Evolutionary conservation across 768 basidiomycete species (phyloP).

Genomic region (Lactarius hatsudake): DNA sequence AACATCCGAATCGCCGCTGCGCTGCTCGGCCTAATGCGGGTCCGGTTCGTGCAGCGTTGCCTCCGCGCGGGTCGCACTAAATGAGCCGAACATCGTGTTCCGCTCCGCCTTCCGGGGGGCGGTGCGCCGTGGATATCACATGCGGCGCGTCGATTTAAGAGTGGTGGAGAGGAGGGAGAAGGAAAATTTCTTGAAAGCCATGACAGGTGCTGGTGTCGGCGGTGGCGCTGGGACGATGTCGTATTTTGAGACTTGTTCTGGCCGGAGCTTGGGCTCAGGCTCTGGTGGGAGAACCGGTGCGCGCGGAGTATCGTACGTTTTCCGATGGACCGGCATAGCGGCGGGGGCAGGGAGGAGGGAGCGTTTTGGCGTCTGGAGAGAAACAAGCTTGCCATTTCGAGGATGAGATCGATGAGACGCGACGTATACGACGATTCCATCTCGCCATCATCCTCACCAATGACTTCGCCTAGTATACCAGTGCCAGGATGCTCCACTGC

Average conservation of each 20-base stretch:
- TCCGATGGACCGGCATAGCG: constrained; percentile 57
- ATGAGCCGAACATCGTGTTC: constrained; percentile 42
- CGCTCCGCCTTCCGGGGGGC: constrained; percentile 30
- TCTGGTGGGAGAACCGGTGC: not conserved
- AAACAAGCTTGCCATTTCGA: constrained; percentile 32
- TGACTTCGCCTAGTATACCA: constrained; percentile 13
- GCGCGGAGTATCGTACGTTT: not conserved
- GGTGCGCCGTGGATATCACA: constrained; percentile 19
- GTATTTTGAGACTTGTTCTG: not conserved
- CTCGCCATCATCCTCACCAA: constrained; percentile 52
- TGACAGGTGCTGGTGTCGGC: constrained; percentile 18
- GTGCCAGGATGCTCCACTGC: constrained; percentile 19
- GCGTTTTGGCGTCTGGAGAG: not conserved
- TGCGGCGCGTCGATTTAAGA: constrained; percentile 32
- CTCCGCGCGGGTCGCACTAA: constrained; percentile 56
- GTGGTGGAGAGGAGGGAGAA: constrained; percentile 37
- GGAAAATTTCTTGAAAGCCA: constrained; percentile 34
- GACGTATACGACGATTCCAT: constrained; percentile 42
- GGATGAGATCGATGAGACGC: constrained; percentile 78
- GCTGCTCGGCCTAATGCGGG: constrained; percentile 47
- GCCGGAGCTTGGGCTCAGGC: not conserved
- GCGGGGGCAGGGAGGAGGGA: constrained; percentile 31
- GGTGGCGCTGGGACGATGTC: not conserved
- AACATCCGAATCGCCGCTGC: constrained; percentile 63
- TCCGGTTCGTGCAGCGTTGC: constrained; percentile 43